These are phyloP conservation scores for Aaosphaeria pasadenensis DNA, from an alignment of 2,329 filamentous ascomycete genomes.

Conservation along the genomic window DNA sequence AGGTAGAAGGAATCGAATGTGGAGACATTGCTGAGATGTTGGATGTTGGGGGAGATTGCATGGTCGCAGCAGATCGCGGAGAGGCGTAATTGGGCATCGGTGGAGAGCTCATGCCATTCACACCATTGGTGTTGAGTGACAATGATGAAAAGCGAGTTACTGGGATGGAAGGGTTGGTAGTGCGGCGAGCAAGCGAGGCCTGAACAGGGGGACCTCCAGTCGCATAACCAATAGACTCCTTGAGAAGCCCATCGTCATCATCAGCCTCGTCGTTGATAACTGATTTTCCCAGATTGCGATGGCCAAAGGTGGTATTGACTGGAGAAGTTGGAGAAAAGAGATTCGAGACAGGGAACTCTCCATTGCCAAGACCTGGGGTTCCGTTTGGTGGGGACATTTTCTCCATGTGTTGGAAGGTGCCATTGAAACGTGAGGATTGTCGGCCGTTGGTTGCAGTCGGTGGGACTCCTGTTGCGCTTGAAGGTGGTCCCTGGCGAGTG, in stretches of 20 bases:
- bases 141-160: constrained; percentile 66
- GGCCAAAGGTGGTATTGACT: constrained; percentile 66
- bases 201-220: constrained; percentile 60
- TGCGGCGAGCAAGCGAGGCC: constrained; percentile 56
- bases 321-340: constrained; percentile 73
- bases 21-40: constrained; percentile 39
- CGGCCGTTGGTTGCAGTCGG: constrained; percentile 39
- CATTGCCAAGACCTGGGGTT: constrained; percentile 53
- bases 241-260: constrained; percentile 71
- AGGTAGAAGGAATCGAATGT: constrained; percentile 57
- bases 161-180: constrained; percentile 70
- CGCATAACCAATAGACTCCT: constrained; percentile 69
- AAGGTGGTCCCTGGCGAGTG: constrained; percentile 42
- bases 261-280: constrained; percentile 69
- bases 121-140: constrained; percentile 63
- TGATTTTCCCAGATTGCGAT: constrained; percentile 61
- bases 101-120: constrained; percentile 49
- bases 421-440: constrained; percentile 60
- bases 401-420: constrained; percentile 60
- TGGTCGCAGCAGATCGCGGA: constrained; percentile 46
- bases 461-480: constrained; percentile 47
- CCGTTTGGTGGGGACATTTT: constrained; percentile 59
- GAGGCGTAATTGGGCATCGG: constrained; percentile 54
- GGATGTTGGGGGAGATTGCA: constrained; percentile 48
- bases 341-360: constrained; percentile 61